phyloP scores from a whole-genome alignment of 164 flowering plant genomes.

The Piper longum region DNA sequence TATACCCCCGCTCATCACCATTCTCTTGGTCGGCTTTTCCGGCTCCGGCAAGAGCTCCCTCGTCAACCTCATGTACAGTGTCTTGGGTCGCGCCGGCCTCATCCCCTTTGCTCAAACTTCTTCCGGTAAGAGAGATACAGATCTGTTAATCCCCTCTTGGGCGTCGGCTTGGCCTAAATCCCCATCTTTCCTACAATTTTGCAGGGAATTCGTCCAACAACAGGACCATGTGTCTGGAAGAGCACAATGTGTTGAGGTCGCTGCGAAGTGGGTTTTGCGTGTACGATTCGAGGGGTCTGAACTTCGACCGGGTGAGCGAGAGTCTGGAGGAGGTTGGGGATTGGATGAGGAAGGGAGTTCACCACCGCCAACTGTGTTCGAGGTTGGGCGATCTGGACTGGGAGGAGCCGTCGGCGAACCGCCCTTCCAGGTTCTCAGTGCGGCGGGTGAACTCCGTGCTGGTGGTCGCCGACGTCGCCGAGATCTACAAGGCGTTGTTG shows the following conservation, averaged over 20 bases:
- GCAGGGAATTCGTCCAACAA: constrained; percentile 22
- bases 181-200: not conserved
- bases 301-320: constrained; percentile 19
- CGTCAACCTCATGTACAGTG: constrained; percentile 61
- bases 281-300: constrained; percentile 57
- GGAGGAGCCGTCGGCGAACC: not conserved
- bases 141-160: not conserved
- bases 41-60: constrained; percentile 74
- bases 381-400: constrained; percentile 25
- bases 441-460: constrained; percentile 47
- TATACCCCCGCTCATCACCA: constrained; percentile 33
- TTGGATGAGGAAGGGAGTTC: constrained; percentile 59
- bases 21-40: constrained; percentile 47
- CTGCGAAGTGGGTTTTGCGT: constrained; percentile 57
- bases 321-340: constrained; percentile 25
- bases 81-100: constrained; percentile 57
- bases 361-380: constrained; percentile 47
- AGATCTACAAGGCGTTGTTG: constrained; percentile 30
- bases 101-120: constrained; percentile 67
- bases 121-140: constrained; percentile 13
- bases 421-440: constrained; percentile 26
- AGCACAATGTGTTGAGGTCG: constrained; percentile 71
- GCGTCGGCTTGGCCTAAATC: not conserved
- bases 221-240: constrained; percentile 50
- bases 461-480: constrained; percentile 51